Conservation (phyloP, 441 rosid species). For the Gossypium schwendimanii region DNA sequence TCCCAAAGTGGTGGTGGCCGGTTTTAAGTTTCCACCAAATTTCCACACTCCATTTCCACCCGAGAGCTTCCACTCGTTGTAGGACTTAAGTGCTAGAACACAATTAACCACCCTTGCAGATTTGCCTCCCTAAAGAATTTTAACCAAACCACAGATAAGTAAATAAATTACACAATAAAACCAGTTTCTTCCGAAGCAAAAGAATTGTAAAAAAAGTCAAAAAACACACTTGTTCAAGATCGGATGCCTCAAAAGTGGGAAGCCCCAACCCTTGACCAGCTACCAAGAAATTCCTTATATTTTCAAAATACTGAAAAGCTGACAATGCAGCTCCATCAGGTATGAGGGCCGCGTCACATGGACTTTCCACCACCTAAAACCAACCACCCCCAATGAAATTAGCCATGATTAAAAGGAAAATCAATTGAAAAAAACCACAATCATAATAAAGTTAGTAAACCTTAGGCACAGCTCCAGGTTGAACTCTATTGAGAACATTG, state of each 20-base stretch:
- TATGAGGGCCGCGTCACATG: slow-evolving; percentile 65
- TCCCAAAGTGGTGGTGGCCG: slow-evolving; percentile 34
- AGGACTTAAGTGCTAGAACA: slow-evolving; percentile 80
- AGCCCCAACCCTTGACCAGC: slow-evolving; percentile 70
- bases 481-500: slow-evolving; percentile 55
- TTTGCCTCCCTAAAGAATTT: slow-evolving; percentile 68
- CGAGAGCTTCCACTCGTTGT: slow-evolving; percentile 70
- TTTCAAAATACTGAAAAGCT: slow-evolving; percentile 92
- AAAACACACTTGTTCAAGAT: slow-evolving; percentile 75
- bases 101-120: slow-evolving; percentile 76
- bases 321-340: slow-evolving; percentile 95
- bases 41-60: slow-evolving; percentile 92
- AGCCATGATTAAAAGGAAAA: neutral
- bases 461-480: slow-evolving; percentile 65
- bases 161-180: neutral
- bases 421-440: neutral
- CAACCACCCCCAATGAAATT: neutral
- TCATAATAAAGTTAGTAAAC: slow-evolving; percentile 18
- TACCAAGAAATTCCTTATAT: slow-evolving; percentile 89
- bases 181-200: neutral
- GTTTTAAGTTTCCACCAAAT: slow-evolving; percentile 71
- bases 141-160: neutral
- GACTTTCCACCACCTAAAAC: slow-evolving; percentile 76
- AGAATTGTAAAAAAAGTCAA: neutral
- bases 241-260: slow-evolving; percentile 94